Evolutionary conservation across 305 asterid species (phyloP), one percentile per base, ranked within the genome.

Genomic region (Fraxinus sp.): DNA sequence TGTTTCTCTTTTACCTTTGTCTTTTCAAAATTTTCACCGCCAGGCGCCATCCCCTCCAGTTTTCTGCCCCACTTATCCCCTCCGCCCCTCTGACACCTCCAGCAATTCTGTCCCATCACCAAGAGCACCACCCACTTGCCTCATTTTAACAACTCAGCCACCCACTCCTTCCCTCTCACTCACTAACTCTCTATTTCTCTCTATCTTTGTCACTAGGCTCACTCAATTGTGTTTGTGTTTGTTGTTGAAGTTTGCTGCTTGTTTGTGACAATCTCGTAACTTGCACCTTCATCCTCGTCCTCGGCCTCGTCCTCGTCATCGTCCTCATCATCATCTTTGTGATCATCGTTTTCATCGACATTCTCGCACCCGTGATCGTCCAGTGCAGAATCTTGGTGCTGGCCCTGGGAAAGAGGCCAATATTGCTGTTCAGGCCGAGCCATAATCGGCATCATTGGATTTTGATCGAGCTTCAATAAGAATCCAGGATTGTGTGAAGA

Each of bases 341-440:
- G 85, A 4, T 84, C 89, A 0, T 89, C 87, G 0, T 80, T 79
- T 0, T 87, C 86, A 0, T 87, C 89, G 35, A 86, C 77, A 26
- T 91, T 83, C 5, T 89, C 91, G 74, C 83, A 88, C 5, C 86
- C 90, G 14, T 84, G 87, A 22, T 89, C 91, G 8, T 84, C 84
- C 88, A 82, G 81, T 55, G 82, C 41, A 1, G 78, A 71, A n/a
- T 87, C 85, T 11, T 81, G 90, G 26, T 26, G 91, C 1, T 87
- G 91, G 24, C 68, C 77, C 24, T 49, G 83, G 2, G 87, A 89
- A 4, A 80, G 84, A 3, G 97, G 99, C 99, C 99, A 37, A 37
- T 37, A 96, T 75, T 96, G 99, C 79, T 94, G 97, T 77, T 96
- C 98, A 24, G 99, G 99, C 59, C 90, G 90, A 64, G 95, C 98